Evolutionary conservation across 139 green algal species (phyloP).

Genomic region (Ettlia oleoabundans): DNA sequence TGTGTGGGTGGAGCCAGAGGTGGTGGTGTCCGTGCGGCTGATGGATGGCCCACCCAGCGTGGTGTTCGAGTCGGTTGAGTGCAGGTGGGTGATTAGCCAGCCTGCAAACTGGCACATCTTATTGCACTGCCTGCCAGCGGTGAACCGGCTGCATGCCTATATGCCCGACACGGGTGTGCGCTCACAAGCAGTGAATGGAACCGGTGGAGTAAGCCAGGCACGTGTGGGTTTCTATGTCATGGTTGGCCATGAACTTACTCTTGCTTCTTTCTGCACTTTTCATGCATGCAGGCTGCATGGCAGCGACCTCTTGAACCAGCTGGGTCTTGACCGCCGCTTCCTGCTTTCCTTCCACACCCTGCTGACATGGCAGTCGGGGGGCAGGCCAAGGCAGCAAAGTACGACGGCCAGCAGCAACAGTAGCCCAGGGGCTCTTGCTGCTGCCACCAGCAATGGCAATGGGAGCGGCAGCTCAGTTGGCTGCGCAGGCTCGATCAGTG

Average conservation of each 20-base stretch:
- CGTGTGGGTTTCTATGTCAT: too few species aligned
- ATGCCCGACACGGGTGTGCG: too few species aligned
- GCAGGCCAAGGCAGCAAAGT: not conserved
- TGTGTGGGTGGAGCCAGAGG: slow-evolving; percentile 67
- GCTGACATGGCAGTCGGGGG: slow-evolving; percentile 1
- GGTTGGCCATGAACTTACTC: too few species aligned
- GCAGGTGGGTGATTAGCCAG: too few species aligned
- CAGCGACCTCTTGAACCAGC: slow-evolving; percentile 13
- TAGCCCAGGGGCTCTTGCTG: not conserved
- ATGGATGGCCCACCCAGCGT: not conserved
- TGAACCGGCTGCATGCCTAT: too few species aligned
- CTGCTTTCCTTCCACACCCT: slow-evolving; percentile 20
- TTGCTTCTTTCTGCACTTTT: too few species aligned
- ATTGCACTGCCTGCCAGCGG: too few species aligned
- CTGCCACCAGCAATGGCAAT: too few species aligned
- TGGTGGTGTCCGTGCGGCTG: slow-evolving; percentile 48
- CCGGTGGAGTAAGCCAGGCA: too few species aligned
- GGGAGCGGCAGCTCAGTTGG: not conserved
- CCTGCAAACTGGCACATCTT: too few species aligned
- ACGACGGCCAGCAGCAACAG: not conserved
- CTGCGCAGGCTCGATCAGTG: slow-evolving; percentile 7
- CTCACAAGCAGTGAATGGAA: too few species aligned
- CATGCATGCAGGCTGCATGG: slow-evolving; percentile 13
- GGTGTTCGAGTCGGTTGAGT: slow-evolving; percentile 21
- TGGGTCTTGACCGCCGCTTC: slow-evolving; percentile 15